Evolutionary conservation across 495 filamentous ascomycete genomes (phyloP), one percentile per base, ranked within the genome.

Genomic region (Aspergillus panamensis): DNA sequence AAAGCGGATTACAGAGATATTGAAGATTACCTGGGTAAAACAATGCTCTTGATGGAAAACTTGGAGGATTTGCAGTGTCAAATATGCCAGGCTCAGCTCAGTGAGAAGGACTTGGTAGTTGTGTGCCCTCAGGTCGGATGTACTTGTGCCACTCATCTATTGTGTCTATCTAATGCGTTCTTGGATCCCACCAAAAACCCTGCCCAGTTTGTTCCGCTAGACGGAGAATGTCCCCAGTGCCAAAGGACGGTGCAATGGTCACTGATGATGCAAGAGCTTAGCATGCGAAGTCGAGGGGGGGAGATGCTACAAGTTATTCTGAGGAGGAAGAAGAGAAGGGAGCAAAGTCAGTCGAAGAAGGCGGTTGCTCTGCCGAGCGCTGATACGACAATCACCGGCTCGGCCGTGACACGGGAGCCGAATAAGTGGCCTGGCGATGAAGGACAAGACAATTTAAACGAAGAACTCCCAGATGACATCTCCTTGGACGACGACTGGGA

Each of bases 201-300:
- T 0, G 75, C 78, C 13, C 68, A 64, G 0, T 67, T 96, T 3
- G 60, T 96, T 4, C 93, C 94, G 0, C 79, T 79, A 5, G 63
- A 77, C 8, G 93, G 93, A 1, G 69, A 62, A 3, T 98, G 94
- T 73, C 91, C 91, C 2, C 69, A 68, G 40, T 98, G 94, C 67
- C 69, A 79, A 1, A 70, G 73, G 0, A 69, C 77, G 17, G 74
- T 90, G 8, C 63, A 77, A 47, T 98, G 94, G 94, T 74, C 82
- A 0, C 77, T 88, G 47, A 80, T 97, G 62, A 88, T 92, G 69
- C 91, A 85, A 64, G 92, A 96, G 66, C 70, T 92, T 57, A 93
- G 79, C 48, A 69, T 96, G 30, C 79, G 92, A 52, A 73, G 77
- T 25, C 79, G 90, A 45, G 90, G 86, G 13, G 66, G 77, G 59